Conservation (phyloP, 345 rosid species). For the Crucihimalaya himalaica region DNA sequence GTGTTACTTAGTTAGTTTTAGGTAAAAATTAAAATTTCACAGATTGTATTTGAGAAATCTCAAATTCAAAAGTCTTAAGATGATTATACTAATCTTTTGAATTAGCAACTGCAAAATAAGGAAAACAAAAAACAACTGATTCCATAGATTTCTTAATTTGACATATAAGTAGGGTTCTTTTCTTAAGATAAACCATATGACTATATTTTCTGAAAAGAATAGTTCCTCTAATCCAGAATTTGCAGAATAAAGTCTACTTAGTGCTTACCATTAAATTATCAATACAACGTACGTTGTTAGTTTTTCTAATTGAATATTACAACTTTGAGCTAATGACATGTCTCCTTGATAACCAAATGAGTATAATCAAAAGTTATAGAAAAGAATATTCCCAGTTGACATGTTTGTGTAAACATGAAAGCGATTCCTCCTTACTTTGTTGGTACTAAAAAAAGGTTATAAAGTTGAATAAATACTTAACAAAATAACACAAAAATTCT, state of each 20-base stretch:
- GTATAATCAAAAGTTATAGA: slow-evolving; percentile 32
- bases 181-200: background rate
- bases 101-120: background rate
- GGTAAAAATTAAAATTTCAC: no score
- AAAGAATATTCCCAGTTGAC: slow-evolving; percentile 37
- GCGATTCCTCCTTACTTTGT: slow-evolving; percentile 33
- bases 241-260: slow-evolving; percentile 12
- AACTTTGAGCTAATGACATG: slow-evolving; percentile 20
- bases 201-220: background rate
- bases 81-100: background rate
- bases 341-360: slow-evolving; percentile 20
- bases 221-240: slow-evolving; percentile 8
- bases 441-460: slow-evolving; percentile 30
- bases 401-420: slow-evolving; percentile 31
- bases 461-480: slow-evolving; percentile 7
- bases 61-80: background rate
- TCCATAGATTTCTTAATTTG: background rate
- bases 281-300: background rate
- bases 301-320: background rate
- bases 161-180: background rate
- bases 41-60: no score
- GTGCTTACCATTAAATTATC: slow-evolving; percentile 11
- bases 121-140: background rate
- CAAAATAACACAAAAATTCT: background rate
- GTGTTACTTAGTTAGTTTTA: no score